Base-by-base conservation (phyloP, 805 yeast genomes). In the Scheffersomyces lignosus region DNA sequence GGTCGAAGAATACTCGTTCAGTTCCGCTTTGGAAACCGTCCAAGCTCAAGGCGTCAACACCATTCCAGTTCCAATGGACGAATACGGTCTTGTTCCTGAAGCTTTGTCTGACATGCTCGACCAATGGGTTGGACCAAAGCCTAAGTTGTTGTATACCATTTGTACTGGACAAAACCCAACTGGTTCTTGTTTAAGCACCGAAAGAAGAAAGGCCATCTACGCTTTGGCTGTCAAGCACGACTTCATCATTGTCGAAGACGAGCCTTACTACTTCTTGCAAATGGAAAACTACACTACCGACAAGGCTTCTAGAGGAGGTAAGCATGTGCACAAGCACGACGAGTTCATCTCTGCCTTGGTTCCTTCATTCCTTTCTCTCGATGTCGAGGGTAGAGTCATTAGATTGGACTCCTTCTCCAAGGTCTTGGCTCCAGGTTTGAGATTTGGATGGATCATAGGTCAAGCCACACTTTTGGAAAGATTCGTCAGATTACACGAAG, bases 141-240 rank as follows among this genome's bases (percentile, higher is more conserved):
- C 98, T 48, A 88, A 84, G 63, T 69, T 91, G 42, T 71, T 91
- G 51, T 93, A 93, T 77, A 81, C 93, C 27, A 87, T 91, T 52
- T 83, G 93, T 48, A 93, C 98, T 6, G 99, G 99, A 45, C 98
- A 93, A 71, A 91, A 91, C 75, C 99, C 99, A 46, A 90, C 97
- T 14, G 99, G 99, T 26, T 81, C 95, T 3, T 85, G 88, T 16
- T 70, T 93, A 52, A 70, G 83, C 24, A 65, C 54, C 18, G 90
- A 87, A 54, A 81, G 98, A 70, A 86, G 96, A 68, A 60, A 66
- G 44, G 78, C 74, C 38, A 76, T 93, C 48, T 90, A 89, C 65
- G 74, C 77, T 43, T 58, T 91, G 44, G 91, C 95, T 24, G 81
- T 78, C 57, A 82, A 87, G 68, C 85, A 89, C 62, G 96, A 93